Conservation (phyloP, 371 early-diverging fungal species). For the Dichotomocladium elegans region DNA sequence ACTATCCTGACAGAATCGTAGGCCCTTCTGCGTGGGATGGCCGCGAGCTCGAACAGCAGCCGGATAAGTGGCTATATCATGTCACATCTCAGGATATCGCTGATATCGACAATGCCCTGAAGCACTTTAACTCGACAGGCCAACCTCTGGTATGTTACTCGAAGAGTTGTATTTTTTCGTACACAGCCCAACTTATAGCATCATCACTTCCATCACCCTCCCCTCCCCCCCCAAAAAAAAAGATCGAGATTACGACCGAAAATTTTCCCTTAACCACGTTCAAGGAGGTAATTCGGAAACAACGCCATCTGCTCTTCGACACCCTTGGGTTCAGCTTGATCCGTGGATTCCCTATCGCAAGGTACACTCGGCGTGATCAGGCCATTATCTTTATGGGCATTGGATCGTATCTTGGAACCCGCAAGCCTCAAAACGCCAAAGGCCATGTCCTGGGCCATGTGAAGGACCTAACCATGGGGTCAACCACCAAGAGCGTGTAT, state of each 20-base stretch:
- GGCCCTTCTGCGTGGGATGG: constrained; percentile 42
- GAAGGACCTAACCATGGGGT: constrained; percentile 34
- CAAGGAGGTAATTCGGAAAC: constrained; percentile 15
- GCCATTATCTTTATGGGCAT: constrained; percentile 41
- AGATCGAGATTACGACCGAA: constrained; percentile 19
- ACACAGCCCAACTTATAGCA: neutral
- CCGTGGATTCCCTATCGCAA: constrained; percentile 34
- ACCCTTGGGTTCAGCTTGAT: constrained; percentile 34
- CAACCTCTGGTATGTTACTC: constrained; percentile 18
- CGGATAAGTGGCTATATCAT: constrained; percentile 38
- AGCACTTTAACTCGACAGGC: constrained; percentile 24
- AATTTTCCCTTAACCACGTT: constrained; percentile 32
- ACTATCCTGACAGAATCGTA: constrained; percentile 32
- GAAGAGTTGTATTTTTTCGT: neutral
- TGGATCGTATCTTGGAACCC: constrained; percentile 37
- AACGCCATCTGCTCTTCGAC: constrained; percentile 25
- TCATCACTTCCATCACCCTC: neutral
- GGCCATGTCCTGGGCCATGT: constrained; percentile 44
- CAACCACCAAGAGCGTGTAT: constrained; percentile 36
- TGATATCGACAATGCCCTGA: constrained; percentile 32
- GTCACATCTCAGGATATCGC: constrained; percentile 31
- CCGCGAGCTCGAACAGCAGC: constrained; percentile 30
- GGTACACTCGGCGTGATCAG: constrained; percentile 37
- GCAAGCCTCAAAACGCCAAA: constrained; percentile 39
- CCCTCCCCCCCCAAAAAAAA: neutral